Conservation (phyloP, 2,329 filamentous ascomycete species). For the Colletotrichum noveboracense region DNA sequence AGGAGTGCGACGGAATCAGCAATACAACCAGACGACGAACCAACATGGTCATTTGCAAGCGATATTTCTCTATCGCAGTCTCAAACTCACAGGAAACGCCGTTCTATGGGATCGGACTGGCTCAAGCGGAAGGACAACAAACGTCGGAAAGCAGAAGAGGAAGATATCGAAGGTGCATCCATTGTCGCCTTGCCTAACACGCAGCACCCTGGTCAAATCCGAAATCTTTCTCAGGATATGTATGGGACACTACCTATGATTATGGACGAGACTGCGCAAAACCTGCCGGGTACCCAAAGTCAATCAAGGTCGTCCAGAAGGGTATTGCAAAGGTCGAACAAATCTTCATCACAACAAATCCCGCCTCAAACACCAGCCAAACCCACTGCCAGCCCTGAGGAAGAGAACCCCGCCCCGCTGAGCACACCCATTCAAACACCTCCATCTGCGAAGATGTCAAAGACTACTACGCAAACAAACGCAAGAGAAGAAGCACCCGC, state of each 20-base stretch:
- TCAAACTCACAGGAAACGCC: constrained; percentile 23
- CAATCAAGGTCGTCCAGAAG: not conserved
- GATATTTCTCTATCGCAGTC: constrained; percentile 22
- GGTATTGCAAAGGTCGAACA: not conserved
- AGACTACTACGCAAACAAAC: not conserved
- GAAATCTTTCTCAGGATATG: not conserved
- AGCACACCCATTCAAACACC: constrained; percentile 17
- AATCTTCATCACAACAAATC: not conserved
- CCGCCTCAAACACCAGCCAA: not conserved
- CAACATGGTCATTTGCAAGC: constrained; percentile 26
- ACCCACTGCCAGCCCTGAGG: not conserved
- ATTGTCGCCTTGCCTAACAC: not conserved
- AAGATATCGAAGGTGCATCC: not conserved
- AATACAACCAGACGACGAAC: not conserved
- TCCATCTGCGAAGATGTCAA: not conserved
- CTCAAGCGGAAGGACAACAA: constrained; percentile 35
- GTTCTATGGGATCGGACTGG: constrained; percentile 35
- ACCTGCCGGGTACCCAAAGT: not conserved
- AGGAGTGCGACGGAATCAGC: constrained; percentile 22
- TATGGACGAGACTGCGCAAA: not conserved
- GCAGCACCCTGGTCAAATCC: not conserved
- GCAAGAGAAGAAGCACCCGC: not conserved
- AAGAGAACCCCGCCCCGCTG: not conserved
- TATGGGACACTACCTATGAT: not conserved
- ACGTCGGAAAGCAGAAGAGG: constrained; percentile 20